A percentile compares a stretch with the other conserved stretches of the same genome.
Conservation (phyloP, 371 early-diverging fungal genomes). For the Apophysomyces ossiformis region DNA sequence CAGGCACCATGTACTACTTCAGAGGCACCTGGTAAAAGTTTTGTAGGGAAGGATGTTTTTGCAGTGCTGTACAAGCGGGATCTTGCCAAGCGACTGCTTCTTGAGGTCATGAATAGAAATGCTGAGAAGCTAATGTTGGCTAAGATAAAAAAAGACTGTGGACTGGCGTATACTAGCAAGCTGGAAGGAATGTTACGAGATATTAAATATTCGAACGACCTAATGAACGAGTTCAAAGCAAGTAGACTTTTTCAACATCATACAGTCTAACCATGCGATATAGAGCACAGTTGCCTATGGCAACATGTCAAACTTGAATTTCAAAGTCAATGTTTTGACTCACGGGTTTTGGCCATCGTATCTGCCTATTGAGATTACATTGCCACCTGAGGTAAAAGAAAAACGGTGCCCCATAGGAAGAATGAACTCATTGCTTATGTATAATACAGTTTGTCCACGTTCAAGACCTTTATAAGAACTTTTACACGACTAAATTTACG, state of each 20-base stretch:
- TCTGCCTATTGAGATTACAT: conserved; percentile 65
- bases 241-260: background rate
- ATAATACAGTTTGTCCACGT: conserved; percentile 42
- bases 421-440: background rate
- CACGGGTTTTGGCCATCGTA: conserved; percentile 94
- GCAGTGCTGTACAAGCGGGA: conserved; percentile 93
- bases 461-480: conserved; percentile 73
- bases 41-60: conserved; percentile 85
- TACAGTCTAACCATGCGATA: no score
- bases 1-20: background rate
- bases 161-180: conserved; percentile 85
- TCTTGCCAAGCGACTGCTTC: conserved; percentile 83
- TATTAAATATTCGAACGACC: conserved; percentile 78
- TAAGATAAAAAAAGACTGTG: conserved; percentile 88
- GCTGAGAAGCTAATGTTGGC: conserved; percentile 85
- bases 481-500: conserved; percentile 77
- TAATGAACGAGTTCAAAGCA: conserved; percentile 68
- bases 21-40: no score
- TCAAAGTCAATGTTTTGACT: conserved; percentile 83
- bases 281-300: background rate
- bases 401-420: no score
- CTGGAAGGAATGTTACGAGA: conserved; percentile 97
- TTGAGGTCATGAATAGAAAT: conserved; percentile 73
- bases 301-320: conserved; percentile 21
- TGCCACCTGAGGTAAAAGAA: conserved; percentile 69